Evolutionary conservation across 2,329 filamentous ascomycete genomes (phyloP).

Genomic region (Coleophoma crateriformis): DNA sequence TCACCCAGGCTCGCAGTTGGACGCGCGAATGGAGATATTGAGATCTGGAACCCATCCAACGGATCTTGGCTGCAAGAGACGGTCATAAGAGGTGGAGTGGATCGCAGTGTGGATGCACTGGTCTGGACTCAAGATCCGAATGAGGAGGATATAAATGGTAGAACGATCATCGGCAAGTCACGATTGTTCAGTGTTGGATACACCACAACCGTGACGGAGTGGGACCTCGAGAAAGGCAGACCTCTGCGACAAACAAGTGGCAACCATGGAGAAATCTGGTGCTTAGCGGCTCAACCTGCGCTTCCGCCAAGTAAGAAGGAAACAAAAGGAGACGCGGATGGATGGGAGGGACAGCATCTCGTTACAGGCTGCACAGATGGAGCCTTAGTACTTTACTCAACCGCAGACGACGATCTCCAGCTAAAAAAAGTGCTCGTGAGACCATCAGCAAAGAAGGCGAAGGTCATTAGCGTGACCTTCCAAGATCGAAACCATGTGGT

Average conservation of each 20-base stretch:
- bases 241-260: constrained; percentile 81
- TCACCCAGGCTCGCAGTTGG: constrained; percentile 80
- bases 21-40: constrained; percentile 90
- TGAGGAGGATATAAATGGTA: constrained; percentile 58
- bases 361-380: constrained; percentile 90
- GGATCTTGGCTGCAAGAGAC: constrained; percentile 82
- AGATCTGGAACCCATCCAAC: constrained; percentile 89
- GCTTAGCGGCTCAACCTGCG: constrained; percentile 76
- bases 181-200: constrained; percentile 96
- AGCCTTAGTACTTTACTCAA: constrained; percentile 79
- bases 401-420: constrained; percentile 75
- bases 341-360: constrained; percentile 50
- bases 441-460: constrained; percentile 75
- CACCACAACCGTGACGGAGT: constrained; percentile 87
- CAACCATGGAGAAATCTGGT: constrained; percentile 96
- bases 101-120: constrained; percentile 83
- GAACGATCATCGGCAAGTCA: constrained; percentile 62
- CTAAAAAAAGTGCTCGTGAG: constrained; percentile 73
- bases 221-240: constrained; percentile 77
- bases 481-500: constrained; percentile 78
- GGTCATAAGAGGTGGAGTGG: constrained; percentile 75
- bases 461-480: constrained; percentile 87
- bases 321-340: constrained; percentile 24
- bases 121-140: constrained; percentile 87
- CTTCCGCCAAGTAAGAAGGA: constrained; percentile 13